Base-by-base conservation (phyloP, 495 filamentous ascomycete genomes). In the Neurospora sp. region DNA sequence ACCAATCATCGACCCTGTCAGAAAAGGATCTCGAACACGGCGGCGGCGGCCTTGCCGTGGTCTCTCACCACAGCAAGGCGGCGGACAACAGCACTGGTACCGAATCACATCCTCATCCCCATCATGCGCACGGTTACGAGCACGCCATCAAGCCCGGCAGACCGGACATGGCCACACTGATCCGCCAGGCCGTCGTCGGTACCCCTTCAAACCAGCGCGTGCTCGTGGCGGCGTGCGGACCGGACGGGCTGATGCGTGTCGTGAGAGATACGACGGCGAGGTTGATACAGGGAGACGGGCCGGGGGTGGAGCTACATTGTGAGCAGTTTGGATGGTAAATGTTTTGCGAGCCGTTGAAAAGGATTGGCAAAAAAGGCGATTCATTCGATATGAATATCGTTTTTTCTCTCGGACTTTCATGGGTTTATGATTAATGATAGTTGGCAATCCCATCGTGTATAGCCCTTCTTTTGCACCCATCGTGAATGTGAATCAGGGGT, bases 261-360 rank as follows among this genome's bases (percentile, higher is more conserved):
- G 84, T 86, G 69, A 81, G 86, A n/a, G 82, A 87, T 16, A 85
- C 84, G 2, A 84, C 84, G n/a, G 86, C 86, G 20, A 78, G 78
- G 42, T 82, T 83, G 74, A 88, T 89, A 10, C 78, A 78, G 0
- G 77, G 84, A 4, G 81, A 82, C 14, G 87, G 87, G 6, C 85
- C 87, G 5, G 85, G 81, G 23, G 81, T 89, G 11, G 86, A 88
- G 77, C 77, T 88, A 71, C 84, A 87, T 78, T 86, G 83, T 73
- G 86, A 88, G 77, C 83, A 87, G 79, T 90, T 90, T 77, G 86
- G 85, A 5, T 89, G 85, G 85, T 88, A 70, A 75, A 54, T 38
- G 41, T 66, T 42, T 16, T 18, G 6, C 49, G 23, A 60, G 27
- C 54, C 3, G 54, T 35, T 66, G 27, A 18, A 66, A 7, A 14